Conservation (phyloP, 768 basidiomycete genomes). For the Mycena rebaudengoi region DNA sequence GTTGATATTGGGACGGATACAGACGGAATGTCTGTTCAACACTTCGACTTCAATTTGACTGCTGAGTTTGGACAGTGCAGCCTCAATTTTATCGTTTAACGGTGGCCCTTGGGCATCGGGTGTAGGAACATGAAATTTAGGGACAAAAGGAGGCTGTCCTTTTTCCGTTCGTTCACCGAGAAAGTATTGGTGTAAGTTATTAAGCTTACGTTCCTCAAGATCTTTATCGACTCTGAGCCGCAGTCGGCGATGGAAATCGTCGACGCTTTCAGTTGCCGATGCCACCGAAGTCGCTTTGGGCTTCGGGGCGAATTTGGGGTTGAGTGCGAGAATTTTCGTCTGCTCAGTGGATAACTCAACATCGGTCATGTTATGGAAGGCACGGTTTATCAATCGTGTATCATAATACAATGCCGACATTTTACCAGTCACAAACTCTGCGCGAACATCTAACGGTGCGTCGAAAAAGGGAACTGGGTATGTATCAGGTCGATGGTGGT, state of each 20-base stretch:
- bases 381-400: constrained; percentile 22
- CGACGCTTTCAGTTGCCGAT: neutral
- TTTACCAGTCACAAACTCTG: constrained; percentile 5
- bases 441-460: neutral
- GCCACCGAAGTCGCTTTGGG: neutral
- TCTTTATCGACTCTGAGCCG: constrained; percentile 8
- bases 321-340: constrained; percentile 17
- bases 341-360: constrained; percentile 5
- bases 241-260: constrained; percentile 13
- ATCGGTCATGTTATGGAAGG: constrained; percentile 23
- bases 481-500: constrained; percentile 13
- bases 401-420: constrained; percentile 23
- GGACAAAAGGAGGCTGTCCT: constrained; percentile 6
- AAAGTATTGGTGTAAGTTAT: neutral
- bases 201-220: neutral
- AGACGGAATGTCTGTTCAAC: neutral
- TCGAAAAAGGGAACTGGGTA: constrained; percentile 17
- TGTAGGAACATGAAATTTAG: constrained; percentile 14
- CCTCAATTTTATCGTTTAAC: neutral
- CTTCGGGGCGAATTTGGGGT: constrained; percentile 16
- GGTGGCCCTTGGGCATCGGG: constrained; percentile 20
- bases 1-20: constrained; percentile 17
- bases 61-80: constrained; percentile 6
- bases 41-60: constrained; percentile 16
- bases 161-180: neutral